These are phyloP conservation scores for Dendrobium huoshanense DNA, from an alignment of 106 monocot species.

Conservation along the genomic window DNA sequence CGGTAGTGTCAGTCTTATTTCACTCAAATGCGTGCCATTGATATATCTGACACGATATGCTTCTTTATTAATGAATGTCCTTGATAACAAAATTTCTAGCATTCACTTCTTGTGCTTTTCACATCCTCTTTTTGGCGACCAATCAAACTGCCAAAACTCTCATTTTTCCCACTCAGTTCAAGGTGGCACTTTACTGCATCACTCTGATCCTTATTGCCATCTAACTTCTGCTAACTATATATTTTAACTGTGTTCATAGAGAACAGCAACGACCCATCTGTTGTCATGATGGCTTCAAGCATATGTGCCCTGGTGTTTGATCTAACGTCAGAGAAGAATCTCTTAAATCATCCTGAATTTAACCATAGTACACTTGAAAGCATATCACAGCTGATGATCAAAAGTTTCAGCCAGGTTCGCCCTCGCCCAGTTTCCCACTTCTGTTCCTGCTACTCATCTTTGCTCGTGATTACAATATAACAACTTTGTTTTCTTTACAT, in stretches of 20 bases:
- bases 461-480: neutral
- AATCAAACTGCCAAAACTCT: too few relatives aligned
- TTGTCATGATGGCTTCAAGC: conserved; percentile 55
- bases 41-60: too few relatives aligned
- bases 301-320: conserved; percentile 66
- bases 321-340: conserved; percentile 62
- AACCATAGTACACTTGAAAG: conserved; percentile 26
- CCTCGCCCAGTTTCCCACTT: neutral
- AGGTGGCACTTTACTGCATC: neutral
- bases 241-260: conserved; percentile 16
- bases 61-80: too few relatives aligned
- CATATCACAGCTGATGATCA: conserved; percentile 45
- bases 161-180: neutral
- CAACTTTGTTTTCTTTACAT: neutral
- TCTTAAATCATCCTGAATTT: conserved; percentile 36
- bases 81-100: too few relatives aligned
- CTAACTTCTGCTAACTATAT: too few relatives aligned
- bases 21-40: too few relatives aligned
- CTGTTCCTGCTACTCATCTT: neutral
- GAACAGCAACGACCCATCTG: conserved; percentile 33
- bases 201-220: neutral
- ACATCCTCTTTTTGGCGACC: too few relatives aligned
- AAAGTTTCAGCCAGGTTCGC: conserved; percentile 65
- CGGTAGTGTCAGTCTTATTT: too few relatives aligned
- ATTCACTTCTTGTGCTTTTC: too few relatives aligned